A percentile compares a stretch with the other conserved stretches of the same genome.
These are phyloP conservation scores for Pyrenochaeta sp. DNA, from an alignment of 2,329 filamentous ascomycete species.

Conservation along the genomic window DNA sequence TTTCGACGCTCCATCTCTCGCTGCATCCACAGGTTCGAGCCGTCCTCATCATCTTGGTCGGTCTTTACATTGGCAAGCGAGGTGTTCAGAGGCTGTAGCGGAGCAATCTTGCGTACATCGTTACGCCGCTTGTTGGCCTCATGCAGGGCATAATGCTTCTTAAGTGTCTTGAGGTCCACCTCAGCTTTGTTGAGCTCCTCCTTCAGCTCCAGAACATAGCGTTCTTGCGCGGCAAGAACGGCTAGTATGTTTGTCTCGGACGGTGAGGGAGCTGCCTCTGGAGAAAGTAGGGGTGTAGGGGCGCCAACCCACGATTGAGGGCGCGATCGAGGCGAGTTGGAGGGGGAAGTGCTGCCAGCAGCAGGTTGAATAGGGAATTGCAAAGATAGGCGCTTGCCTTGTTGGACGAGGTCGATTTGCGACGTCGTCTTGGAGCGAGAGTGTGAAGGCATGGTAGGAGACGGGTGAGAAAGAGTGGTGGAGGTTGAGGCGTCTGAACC, in stretches of 20 bases:
- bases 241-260: constrained; percentile 71
- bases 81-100: constrained; percentile 65
- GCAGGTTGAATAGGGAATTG: constrained; percentile 58
- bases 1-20: constrained; percentile 78
- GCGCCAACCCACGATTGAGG: constrained; percentile 51
- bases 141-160: constrained; percentile 81
- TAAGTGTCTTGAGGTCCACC: constrained; percentile 75
- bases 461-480: constrained; percentile 18
- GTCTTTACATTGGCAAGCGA: constrained; percentile 41
- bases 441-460: constrained; percentile 35
- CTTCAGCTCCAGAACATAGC: constrained; percentile 85
- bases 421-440: constrained; percentile 46
- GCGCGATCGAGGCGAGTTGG: constrained; percentile 44
- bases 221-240: constrained; percentile 89
- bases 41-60: constrained; percentile 52
- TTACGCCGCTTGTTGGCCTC: constrained; percentile 80
- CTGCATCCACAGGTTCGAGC: constrained; percentile 55
- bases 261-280: constrained; percentile 33
- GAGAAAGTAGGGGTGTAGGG: constrained; percentile 37
- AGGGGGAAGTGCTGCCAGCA: constrained; percentile 42
- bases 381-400: constrained; percentile 58
- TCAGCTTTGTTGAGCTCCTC: constrained; percentile 91
- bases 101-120: constrained; percentile 63
- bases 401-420: constrained; percentile 43
- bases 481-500: constrained; percentile 19